Conservation (phyloP, 2,329 filamentous ascomycete species). For the Tolypocladium amazonense region DNA sequence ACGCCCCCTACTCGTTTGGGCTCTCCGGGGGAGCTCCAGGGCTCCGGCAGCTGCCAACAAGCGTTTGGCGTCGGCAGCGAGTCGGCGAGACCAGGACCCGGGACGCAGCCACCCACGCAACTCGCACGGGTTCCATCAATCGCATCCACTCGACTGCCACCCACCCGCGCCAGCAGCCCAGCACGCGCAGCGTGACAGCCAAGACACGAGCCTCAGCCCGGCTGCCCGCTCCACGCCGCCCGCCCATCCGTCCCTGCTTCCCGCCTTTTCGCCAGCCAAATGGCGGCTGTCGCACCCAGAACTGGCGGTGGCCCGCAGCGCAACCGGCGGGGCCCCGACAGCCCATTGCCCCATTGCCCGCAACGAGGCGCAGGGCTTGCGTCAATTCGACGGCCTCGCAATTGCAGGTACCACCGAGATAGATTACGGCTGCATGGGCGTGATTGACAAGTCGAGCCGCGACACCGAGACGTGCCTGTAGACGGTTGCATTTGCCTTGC, state of each 20-base stretch:
- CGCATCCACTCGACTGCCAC: not conserved
- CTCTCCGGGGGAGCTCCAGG: no score
- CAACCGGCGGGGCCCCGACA: slow-evolving; percentile 1
- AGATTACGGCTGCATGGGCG: not conserved
- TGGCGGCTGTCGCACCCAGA: slow-evolving; percentile 5
- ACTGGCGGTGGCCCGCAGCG: slow-evolving; percentile 7
- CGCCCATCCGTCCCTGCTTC: not conserved
- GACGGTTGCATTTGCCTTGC: not conserved
- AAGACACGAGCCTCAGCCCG: slow-evolving; percentile 1
- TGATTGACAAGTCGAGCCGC: not conserved
- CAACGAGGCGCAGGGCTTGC: slow-evolving; percentile 1
- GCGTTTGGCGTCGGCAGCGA: slow-evolving; percentile 3
- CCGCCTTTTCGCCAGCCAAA: slow-evolving; percentile 11
- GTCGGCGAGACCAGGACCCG: slow-evolving; percentile 4
- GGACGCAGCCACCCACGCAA: slow-evolving; percentile 1
- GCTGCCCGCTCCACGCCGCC: not conserved
- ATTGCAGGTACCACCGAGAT: not conserved
- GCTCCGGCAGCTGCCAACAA: not conserved
- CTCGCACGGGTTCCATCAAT: not conserved
- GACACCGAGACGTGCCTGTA: not conserved
- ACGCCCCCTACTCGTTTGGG: not conserved
- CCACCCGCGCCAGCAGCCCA: not conserved
- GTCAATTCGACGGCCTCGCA: not conserved
- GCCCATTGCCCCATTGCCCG: slow-evolving; percentile 1
- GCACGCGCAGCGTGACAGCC: not conserved